Evolutionary conservation across 345 rosid genomes (phyloP), one percentile per base, ranked within the genome.

Genomic region (Acer campestre): DNA sequence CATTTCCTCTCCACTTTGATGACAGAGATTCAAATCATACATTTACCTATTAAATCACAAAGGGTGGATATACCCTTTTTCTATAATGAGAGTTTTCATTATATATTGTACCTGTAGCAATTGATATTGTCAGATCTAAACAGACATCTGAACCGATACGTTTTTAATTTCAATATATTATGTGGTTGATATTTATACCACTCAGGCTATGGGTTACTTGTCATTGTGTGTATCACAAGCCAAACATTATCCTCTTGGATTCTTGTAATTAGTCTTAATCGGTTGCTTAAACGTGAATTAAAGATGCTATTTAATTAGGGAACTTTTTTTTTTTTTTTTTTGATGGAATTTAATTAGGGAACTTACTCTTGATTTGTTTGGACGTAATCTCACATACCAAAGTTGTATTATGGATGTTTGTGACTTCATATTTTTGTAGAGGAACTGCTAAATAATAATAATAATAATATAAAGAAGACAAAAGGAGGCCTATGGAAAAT

Each of bases 231-330:
- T 18, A 67, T 75, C 71, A 70, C 58, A 64, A 77, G 78, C 68
- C 38, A 78, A 68, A 78, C 70, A 70, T 73, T 64, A 66, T 78
- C 75, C 56, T 73, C 74, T 80, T 48, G 83, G 81, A 79, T 83
- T 81, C 78, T 64, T 55, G 68, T 80, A 18, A 71, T 71, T 70
- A 65, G 77, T 75, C 20, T 77, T 62, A 58, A 72, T 74, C 53
- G 44, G 76, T 80, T 80, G 77, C 65, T 82, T 77, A 67, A 75
- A 75, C 53, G 51, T 71, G 59, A 27, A 63, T 74, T 80, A 82
- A 76, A 35, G 42, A 77, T 62, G 68, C 73, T 68, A 18, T n/a
- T 7, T 40, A 16, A 67, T 23, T 79, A 35, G 40, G 6, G 29
- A 10, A 55, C 20, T 25, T 25, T n/a, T n/a, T n/a, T n/a, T n/a